phyloP scores from a whole-genome alignment of 2,329 filamentous ascomycete species.

The Beauveria australis region DNA sequence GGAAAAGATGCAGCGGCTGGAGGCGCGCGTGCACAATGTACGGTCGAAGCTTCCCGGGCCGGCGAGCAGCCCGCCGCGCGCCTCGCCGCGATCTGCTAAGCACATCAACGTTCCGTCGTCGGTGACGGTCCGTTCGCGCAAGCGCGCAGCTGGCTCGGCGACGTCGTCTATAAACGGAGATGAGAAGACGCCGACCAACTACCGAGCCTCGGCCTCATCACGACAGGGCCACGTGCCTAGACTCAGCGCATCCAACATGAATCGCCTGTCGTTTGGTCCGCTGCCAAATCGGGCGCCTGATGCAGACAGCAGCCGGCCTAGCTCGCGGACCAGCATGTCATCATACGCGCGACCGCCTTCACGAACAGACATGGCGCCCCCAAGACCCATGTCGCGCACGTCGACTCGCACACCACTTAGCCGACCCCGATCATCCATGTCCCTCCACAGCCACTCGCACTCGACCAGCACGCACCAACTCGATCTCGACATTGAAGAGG shows the following conservation, averaged over 20 bases:
- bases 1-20: slow-evolving; percentile 93
- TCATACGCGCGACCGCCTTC: slow-evolving; percentile 47
- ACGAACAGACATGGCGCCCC: slow-evolving; percentile 44
- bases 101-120: slow-evolving; percentile 42
- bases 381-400: slow-evolving; percentile 57
- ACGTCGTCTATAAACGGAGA: slow-evolving; percentile 43
- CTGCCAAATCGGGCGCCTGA: slow-evolving; percentile 48
- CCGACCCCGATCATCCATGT: slow-evolving; percentile 64
- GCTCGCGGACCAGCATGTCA: slow-evolving; percentile 60
- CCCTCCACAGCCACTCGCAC: slow-evolving; percentile 50
- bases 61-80: slow-evolving; percentile 65
- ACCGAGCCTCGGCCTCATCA: slow-evolving; percentile 27
- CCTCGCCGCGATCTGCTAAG: slow-evolving; percentile 58
- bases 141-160: slow-evolving; percentile 54
- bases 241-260: slow-evolving; percentile 54
- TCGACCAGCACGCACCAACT: slow-evolving; percentile 50
- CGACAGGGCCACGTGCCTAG: slow-evolving; percentile 45
- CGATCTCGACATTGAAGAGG: slow-evolving; percentile 38
- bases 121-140: slow-evolving; percentile 59
- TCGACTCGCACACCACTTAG: slow-evolving; percentile 60
- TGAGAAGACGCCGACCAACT: slow-evolving; percentile 41
- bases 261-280: slow-evolving; percentile 55
- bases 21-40: slow-evolving; percentile 84
- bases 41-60: slow-evolving; percentile 87
- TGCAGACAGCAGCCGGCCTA: slow-evolving; percentile 48